Percentiles rank a stretch among this genome's conserved stretches.
Evolutionary conservation across 2,329 filamentous ascomycete genomes (phyloP).

Genomic region (Arthrobotrys sphaeroides): DNA sequence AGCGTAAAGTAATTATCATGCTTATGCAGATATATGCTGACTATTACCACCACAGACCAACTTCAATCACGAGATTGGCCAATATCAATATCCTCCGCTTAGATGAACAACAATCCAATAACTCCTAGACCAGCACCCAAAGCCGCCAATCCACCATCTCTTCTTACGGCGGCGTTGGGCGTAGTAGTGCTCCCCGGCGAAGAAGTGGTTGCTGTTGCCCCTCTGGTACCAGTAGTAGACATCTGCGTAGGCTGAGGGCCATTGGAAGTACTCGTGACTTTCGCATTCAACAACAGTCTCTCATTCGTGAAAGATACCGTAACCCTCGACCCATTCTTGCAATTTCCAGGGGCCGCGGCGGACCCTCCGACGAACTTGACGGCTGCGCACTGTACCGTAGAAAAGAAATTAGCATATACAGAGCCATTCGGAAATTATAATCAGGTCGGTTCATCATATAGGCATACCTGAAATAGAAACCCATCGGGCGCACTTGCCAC

Average conservation of each 20-base stretch:
- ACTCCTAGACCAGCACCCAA: conserved; percentile 16
- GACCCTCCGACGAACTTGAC: conserved; percentile 30
- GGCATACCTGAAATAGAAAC: conserved; percentile 42
- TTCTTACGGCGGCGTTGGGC: conserved; percentile 8
- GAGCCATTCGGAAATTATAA: background rate
- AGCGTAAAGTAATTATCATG: too few relatives aligned
- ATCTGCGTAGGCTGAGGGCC: conserved; percentile 5
- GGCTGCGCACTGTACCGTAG: conserved; percentile 30
- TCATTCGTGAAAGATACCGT: background rate
- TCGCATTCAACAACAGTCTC: conserved; percentile 26
- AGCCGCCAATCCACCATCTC: conserved; percentile 1
- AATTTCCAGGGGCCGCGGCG: background rate
- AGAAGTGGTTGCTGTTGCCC: background rate
- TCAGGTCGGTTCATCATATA: too few relatives aligned
- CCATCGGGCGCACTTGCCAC: conserved; percentile 38
- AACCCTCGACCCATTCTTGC: conserved; percentile 26
- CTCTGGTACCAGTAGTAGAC: background rate
- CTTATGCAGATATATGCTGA: background rate
- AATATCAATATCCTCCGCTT: background rate
- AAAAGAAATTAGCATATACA: background rate
- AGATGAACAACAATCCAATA: conserved; percentile 26
- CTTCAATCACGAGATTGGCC: background rate
- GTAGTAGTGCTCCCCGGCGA: background rate
- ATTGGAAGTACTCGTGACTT: conserved; percentile 6
- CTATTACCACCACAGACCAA: too few relatives aligned